A percentile compares a stretch with the other conserved stretches of the same genome.
These are phyloP conservation scores for Puccinia horiana DNA, from an alignment of 1,284 basidiomycete genomes.

Conservation along the genomic window DNA sequence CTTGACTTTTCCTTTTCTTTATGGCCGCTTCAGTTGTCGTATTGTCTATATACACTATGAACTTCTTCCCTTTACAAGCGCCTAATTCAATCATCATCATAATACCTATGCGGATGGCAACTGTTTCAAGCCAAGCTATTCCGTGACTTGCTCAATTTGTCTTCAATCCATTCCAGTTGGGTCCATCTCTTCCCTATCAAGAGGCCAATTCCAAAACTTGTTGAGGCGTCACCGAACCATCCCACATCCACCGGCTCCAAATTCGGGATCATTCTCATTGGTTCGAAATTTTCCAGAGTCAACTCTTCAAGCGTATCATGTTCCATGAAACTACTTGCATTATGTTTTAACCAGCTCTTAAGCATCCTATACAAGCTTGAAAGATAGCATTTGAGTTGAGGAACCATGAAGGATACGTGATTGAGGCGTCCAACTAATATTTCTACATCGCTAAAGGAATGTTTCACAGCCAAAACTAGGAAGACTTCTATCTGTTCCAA, in stretches of 20 bases:
- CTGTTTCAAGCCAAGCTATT: not conserved
- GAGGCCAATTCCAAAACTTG: not conserved
- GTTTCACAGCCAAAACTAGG: not conserved
- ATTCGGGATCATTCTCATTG: not conserved
- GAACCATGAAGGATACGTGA: not conserved
- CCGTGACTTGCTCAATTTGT: too few relatives aligned
- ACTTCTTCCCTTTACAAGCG: too few relatives aligned
- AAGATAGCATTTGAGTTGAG: not conserved
- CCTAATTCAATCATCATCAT: too few relatives aligned
- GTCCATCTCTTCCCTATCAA: not conserved
- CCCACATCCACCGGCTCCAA: not conserved
- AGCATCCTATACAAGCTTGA: not conserved
- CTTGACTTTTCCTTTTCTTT: too few relatives aligned
- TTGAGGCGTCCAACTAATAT: not conserved
- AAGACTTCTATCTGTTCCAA: not conserved
- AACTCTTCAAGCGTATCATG: not conserved
- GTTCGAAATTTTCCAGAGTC: too few relatives aligned
- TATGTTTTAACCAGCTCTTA: not conserved
- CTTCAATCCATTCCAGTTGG: not conserved
- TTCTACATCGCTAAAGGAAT: not conserved
- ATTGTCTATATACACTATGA: too few relatives aligned
- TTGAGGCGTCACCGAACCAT: constrained; percentile 1
- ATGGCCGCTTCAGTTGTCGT: too few relatives aligned
- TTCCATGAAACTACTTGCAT: not conserved
- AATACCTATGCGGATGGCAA: not conserved